phyloP scores from a whole-genome alignment of 257 asterid species.

The Mentha longifolia region DNA sequence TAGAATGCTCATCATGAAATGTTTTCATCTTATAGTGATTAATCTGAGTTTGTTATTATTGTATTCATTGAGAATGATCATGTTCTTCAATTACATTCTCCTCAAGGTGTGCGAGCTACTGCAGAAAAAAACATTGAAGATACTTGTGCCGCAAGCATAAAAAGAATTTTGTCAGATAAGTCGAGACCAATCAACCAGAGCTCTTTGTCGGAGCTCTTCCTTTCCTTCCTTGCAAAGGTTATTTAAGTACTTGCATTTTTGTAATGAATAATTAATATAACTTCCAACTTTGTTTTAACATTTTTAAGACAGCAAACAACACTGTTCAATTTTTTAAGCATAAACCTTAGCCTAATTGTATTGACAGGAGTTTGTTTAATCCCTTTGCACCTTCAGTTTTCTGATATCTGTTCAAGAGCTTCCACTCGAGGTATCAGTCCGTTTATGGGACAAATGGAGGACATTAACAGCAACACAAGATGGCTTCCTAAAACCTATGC shows the following conservation, averaged over 20 bases:
- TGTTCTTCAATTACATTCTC: constrained; percentile 36
- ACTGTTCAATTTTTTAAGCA: constrained; percentile 19
- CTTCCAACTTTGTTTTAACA: neutral
- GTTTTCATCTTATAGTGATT: constrained; percentile 7
- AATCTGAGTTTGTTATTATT: neutral
- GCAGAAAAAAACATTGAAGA: constrained; percentile 80
- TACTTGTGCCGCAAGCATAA: constrained; percentile 62
- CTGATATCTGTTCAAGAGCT: constrained; percentile 68
- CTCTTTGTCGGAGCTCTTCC: constrained; percentile 75
- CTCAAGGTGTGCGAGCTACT: constrained; percentile 75
- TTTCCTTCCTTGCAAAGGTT: constrained; percentile 79
- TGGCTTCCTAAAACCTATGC: constrained; percentile 93
- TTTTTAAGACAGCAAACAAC: constrained; percentile 23
- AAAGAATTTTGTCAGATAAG: constrained; percentile 54
- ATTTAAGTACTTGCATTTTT: constrained; percentile 20
- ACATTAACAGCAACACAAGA: constrained; percentile 80
- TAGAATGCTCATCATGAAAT: constrained; percentile 20
- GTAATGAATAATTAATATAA: neutral
- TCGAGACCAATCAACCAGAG: constrained; percentile 64
- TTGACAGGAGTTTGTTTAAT: constrained; percentile 35
- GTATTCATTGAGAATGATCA: constrained; percentile 1
- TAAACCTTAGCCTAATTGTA: constrained; percentile 23
- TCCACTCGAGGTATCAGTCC: constrained; percentile 67
- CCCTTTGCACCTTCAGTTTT: constrained; percentile 65
- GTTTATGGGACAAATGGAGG: constrained; percentile 76